A percentile compares a stretch with the other conserved stretches of the same genome.
These are phyloP conservation scores for Piloderma croceum DNA, from an alignment of 768 basidiomycete species.

Conservation along the genomic window DNA sequence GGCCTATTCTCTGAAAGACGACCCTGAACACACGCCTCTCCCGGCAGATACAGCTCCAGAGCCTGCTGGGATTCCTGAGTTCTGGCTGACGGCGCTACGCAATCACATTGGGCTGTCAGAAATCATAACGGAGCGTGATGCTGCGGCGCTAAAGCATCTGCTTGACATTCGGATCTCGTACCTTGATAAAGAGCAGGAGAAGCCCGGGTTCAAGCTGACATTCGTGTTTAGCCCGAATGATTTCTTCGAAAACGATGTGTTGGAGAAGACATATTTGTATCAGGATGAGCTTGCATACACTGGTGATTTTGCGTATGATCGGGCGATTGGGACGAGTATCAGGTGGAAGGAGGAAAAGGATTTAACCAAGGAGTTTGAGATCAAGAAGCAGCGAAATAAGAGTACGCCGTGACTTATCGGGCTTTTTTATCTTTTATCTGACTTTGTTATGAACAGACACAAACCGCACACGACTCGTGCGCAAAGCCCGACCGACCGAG, in stretches of 20 bases:
- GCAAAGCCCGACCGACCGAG: slow-evolving; percentile 84
- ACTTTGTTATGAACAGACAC: slow-evolving; percentile 46
- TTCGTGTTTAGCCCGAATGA: slow-evolving; percentile 83
- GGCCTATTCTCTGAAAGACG: slow-evolving; percentile 65
- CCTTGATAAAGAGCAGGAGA: slow-evolving; percentile 52
- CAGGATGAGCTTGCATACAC: slow-evolving; percentile 89
- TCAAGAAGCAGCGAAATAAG: slow-evolving; percentile 99
- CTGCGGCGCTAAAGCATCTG: slow-evolving; percentile 75
- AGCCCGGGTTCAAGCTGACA: slow-evolving; percentile 87
- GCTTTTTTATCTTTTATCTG: background rate
- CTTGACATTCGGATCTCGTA: slow-evolving; percentile 78
- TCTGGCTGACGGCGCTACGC: slow-evolving; percentile 95
- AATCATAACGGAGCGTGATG: slow-evolving; percentile 91
- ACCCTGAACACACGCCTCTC: slow-evolving; percentile 62
- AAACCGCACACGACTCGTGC: slow-evolving; percentile 74
- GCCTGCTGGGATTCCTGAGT: slow-evolving; percentile 71
- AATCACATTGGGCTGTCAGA: slow-evolving; percentile 86
- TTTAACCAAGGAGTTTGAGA: slow-evolving; percentile 94
- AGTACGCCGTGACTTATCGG: slow-evolving; percentile 44
- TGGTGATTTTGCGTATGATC: slow-evolving; percentile 96
- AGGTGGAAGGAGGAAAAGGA: slow-evolving; percentile 99
- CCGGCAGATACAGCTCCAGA: slow-evolving; percentile 43
- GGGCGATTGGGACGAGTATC: slow-evolving; percentile 88
- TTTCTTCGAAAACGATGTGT: slow-evolving; percentile 76
- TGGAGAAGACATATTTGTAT: slow-evolving; percentile 94